Evolutionary conservation across 306 rosid genomes (phyloP).

Genomic region (Trifolium subterraneum): DNA sequence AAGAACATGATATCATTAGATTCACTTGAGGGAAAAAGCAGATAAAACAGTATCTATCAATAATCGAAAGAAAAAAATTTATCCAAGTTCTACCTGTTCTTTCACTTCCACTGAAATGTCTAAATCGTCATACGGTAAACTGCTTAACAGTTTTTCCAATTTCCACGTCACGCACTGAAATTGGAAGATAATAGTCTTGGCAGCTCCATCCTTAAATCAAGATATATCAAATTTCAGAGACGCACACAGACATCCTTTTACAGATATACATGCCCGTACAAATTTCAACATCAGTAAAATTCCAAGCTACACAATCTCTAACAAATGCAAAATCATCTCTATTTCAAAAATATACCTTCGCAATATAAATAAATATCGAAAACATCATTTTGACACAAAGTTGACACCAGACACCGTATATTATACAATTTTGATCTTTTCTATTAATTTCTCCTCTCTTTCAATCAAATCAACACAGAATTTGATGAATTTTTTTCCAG

Average conservation of each 20-base stretch:
- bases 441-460: background rate
- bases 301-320: constrained; percentile 36
- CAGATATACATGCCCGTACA: constrained; percentile 49
- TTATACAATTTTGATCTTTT: background rate
- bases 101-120: constrained; percentile 92
- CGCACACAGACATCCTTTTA: constrained; percentile 48
- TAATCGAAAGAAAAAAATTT: constrained; percentile 11
- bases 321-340: constrained; percentile 32
- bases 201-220: constrained; percentile 84
- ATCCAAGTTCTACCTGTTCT: constrained; percentile 77
- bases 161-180: constrained; percentile 90
- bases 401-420: background rate
- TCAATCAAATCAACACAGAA: background rate
- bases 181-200: constrained; percentile 67
- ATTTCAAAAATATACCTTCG: constrained; percentile 16
- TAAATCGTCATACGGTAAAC: constrained; percentile 67
- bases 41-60: background rate
- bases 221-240: constrained; percentile 64
- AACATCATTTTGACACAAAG: background rate
- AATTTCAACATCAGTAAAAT: constrained; percentile 42
- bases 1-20: constrained; percentile 25
- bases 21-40: constrained; percentile 5
- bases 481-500: background rate
- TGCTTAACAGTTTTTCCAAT: constrained; percentile 76
- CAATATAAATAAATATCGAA: background rate